These are phyloP conservation scores for Talaromyces piceae DNA, from an alignment of 2,329 filamentous ascomycete species.

Conservation along the genomic window DNA sequence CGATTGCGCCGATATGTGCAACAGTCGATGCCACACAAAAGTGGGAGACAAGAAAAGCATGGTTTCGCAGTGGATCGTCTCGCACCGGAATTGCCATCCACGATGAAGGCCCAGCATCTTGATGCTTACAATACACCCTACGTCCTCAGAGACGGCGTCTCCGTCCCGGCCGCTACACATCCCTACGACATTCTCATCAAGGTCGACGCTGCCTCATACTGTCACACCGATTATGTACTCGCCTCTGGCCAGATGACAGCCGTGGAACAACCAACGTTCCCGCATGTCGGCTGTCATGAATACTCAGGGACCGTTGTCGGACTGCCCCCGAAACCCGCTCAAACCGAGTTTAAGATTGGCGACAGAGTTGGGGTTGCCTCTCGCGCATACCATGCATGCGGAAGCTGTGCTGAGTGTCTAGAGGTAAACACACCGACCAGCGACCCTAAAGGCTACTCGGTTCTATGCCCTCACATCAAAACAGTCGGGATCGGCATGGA, in stretches of 20 bases:
- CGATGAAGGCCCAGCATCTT: slow-evolving; percentile 19
- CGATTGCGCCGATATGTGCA: not conserved
- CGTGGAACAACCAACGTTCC: slow-evolving; percentile 28
- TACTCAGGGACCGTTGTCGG: slow-evolving; percentile 41
- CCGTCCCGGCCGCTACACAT: slow-evolving; percentile 34
- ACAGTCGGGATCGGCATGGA: slow-evolving; percentile 10
- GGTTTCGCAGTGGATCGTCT: not conserved
- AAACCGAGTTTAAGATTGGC: slow-evolving; percentile 9
- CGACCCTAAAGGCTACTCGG: slow-evolving; percentile 12
- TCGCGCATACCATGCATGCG: slow-evolving; percentile 11
- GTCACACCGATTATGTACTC: slow-evolving; percentile 39
- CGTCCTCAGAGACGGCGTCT: slow-evolving; percentile 14
- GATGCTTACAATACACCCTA: slow-evolving; percentile 19
- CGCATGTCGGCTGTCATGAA: slow-evolving; percentile 42
- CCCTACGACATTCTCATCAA: slow-evolving; percentile 39
- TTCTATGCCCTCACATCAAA: slow-evolving; percentile 10
- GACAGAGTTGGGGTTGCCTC: slow-evolving; percentile 9
- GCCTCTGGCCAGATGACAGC: slow-evolving; percentile 29
- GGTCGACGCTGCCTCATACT: slow-evolving; percentile 43
- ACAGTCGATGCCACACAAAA: not conserved
- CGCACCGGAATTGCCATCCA: slow-evolving; percentile 10
- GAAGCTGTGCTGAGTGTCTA: slow-evolving; percentile 15
- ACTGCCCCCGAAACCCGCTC: slow-evolving; percentile 7
- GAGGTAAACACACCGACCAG: slow-evolving; percentile 10
- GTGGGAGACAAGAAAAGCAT: not conserved